Percentiles rank a stretch among this genome's conserved stretches.
These are phyloP conservation scores for Vararia minispora DNA, from an alignment of 768 basidiomycete species.

Conservation along the genomic window DNA sequence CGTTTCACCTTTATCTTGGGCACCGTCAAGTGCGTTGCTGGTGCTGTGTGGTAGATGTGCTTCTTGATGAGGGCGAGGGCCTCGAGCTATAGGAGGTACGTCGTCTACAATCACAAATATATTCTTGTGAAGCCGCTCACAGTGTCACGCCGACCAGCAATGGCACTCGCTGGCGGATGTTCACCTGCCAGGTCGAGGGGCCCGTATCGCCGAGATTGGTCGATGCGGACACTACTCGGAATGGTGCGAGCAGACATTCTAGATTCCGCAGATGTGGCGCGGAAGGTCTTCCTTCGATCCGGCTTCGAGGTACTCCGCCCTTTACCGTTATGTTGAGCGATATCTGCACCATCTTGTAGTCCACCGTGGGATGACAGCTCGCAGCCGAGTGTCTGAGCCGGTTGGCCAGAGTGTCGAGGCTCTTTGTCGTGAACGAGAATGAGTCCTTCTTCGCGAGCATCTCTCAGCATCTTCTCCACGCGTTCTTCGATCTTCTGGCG, in stretches of 20 bases:
- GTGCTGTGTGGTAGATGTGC: conserved; percentile 44
- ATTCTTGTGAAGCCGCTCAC: conserved; percentile 21
- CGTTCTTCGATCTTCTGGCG: conserved; percentile 34
- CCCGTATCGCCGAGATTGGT: conserved; percentile 35
- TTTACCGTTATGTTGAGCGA: background rate
- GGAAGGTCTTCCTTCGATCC: too few relatives aligned
- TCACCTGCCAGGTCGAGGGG: conserved; percentile 56
- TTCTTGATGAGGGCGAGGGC: conserved; percentile 44
- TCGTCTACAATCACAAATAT: background rate
- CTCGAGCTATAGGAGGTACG: conserved; percentile 29
- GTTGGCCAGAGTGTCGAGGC: too few relatives aligned
- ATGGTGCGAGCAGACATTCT: too few relatives aligned
- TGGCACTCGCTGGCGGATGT: conserved; percentile 58
- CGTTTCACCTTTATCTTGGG: conserved; percentile 36
- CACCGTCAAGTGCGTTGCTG: conserved; percentile 39
- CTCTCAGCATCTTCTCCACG: conserved; percentile 30
- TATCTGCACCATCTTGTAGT: background rate
- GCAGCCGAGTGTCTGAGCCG: too few relatives aligned
- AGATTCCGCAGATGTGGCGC: too few relatives aligned
- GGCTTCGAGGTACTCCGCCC: too few relatives aligned
- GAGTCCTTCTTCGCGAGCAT: conserved; percentile 38
- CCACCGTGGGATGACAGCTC: background rate
- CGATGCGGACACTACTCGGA: conserved; percentile 20
- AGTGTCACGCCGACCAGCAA: conserved; percentile 61
- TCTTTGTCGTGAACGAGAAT: conserved; percentile 12